A percentile compares a stretch with the other conserved stretches of the same genome.
Evolutionary conservation across 1,284 basidiomycete species (phyloP).

Genomic region (Fomitopsis betulina): DNA sequence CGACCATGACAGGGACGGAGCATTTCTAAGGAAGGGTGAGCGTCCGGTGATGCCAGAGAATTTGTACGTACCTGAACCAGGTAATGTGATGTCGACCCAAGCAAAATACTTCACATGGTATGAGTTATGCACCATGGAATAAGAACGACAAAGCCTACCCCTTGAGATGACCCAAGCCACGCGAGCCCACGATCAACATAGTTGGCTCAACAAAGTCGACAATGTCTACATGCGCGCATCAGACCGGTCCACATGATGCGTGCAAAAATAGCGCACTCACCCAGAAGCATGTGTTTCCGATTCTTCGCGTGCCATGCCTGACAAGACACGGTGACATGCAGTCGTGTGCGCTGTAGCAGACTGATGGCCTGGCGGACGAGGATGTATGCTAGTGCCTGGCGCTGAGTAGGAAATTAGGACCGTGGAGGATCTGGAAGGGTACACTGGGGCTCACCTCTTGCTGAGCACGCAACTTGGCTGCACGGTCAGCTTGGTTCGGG

Average conservation of each 20-base stretch:
- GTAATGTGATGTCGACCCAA: conserved; percentile 97
- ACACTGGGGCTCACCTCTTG: conserved; percentile 60
- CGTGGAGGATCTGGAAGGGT: neutral
- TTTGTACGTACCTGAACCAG: conserved; percentile 69
- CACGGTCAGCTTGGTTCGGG: conserved; percentile 65
- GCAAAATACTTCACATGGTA: conserved; percentile 64
- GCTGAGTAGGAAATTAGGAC: conserved; percentile 37
- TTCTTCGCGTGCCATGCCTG: conserved; percentile 98
- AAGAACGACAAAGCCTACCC: conserved; percentile 48
- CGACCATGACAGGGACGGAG: conserved; percentile 70
- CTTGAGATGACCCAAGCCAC: conserved; percentile 86
- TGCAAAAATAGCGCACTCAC: conserved; percentile 33
- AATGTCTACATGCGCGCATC: conserved; percentile 50
- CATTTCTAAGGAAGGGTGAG: conserved; percentile 40
- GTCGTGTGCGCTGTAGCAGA: conserved; percentile 83
- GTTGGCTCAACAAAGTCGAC: conserved; percentile 89
- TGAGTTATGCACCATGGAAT: neutral
- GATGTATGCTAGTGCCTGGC: conserved; percentile 85
- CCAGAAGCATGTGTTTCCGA: conserved; percentile 86
- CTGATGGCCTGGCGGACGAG: conserved; percentile 86
- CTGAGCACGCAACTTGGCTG: conserved; percentile 76
- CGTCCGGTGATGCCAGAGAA: conserved; percentile 2
- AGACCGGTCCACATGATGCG: neutral
- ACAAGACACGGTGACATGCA: conserved; percentile 85
- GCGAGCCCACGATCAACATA: conserved; percentile 95